These are phyloP conservation scores for Cystobasidium onofrii DNA, from an alignment of 768 basidiomycete genomes.

Conservation along the genomic window DNA sequence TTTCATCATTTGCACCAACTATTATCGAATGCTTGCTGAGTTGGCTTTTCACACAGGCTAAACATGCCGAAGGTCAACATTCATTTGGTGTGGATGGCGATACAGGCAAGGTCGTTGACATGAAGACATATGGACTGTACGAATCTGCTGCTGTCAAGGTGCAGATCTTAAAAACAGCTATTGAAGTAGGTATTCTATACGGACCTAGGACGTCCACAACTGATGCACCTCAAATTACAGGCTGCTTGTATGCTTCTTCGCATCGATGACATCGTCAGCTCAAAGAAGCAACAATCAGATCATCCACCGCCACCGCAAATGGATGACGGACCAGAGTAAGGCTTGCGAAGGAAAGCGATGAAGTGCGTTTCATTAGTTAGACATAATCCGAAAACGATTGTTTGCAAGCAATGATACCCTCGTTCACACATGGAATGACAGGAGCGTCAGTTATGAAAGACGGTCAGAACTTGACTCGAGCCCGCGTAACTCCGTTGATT, in stretches of 20 bases:
- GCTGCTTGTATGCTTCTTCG: slow-evolving; percentile 83
- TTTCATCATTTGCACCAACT: background rate
- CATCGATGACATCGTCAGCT: slow-evolving; percentile 76
- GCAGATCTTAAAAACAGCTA: slow-evolving; percentile 92
- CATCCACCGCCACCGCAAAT: background rate
- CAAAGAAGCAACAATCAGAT: slow-evolving; percentile 31
- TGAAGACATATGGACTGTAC: slow-evolving; percentile 86
- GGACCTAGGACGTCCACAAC: background rate
- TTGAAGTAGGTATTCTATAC: slow-evolving; percentile 52
- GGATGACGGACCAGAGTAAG: slow-evolving; percentile 30
- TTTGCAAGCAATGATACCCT: slow-evolving; percentile 1
- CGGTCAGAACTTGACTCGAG: background rate
- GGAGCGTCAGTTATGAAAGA: too few relatives aligned
- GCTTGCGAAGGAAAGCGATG: background rate
- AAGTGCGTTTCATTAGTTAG: background rate
- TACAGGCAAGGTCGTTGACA: slow-evolving; percentile 89
- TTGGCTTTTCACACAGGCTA: slow-evolving; percentile 56
- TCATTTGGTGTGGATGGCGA: slow-evolving; percentile 94
- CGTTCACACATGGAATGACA: background rate
- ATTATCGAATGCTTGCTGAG: background rate
- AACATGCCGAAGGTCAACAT: slow-evolving; percentile 81
- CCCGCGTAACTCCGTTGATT: background rate
- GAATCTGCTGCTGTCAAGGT: slow-evolving; percentile 98
- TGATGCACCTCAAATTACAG: slow-evolving; percentile 45
- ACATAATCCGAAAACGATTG: background rate